Evolutionary conservation across 345 rosid species (phyloP).

Genomic region (Rhizophora mangle): DNA sequence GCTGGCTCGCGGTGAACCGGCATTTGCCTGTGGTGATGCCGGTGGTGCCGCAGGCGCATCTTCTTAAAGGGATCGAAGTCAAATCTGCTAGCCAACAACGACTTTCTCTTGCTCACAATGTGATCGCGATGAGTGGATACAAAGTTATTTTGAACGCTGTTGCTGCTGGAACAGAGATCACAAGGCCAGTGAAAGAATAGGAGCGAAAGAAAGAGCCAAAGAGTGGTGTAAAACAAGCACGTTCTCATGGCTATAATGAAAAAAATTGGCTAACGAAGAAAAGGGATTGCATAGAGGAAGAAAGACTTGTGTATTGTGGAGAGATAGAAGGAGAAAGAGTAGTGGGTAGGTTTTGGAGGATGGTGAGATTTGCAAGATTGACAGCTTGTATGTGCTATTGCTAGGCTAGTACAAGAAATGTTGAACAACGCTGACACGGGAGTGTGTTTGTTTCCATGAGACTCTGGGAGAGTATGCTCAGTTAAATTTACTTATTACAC

Average conservation of each 20-base stretch:
- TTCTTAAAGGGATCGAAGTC: conserved; percentile 55
- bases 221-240: neutral
- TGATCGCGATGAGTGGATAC: neutral
- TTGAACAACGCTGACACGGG: conserved; percentile 18
- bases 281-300: conserved; percentile 31
- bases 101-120: conserved; percentile 32
- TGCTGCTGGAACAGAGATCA: neutral
- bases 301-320: neutral
- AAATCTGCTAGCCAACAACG: conserved; percentile 38
- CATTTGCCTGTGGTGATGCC: conserved; percentile 15
- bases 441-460: conserved; percentile 36
- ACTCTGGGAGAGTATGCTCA: conserved; percentile 11
- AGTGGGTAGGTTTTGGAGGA: neutral
- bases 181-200: conserved; percentile 24
- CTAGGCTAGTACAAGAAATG: conserved; percentile 18
- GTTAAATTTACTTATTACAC: neutral
- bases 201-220: conserved; percentile 29
- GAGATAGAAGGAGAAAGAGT: neutral
- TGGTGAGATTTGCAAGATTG: conserved; percentile 8
- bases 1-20: conserved; percentile 16
- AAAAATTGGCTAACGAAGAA: neutral
- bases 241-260: neutral
- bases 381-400: conserved; percentile 21
- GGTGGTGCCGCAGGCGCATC: conserved; percentile 11
- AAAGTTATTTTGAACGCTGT: neutral